phyloP scores from a whole-genome alignment of 768 basidiomycete genomes.

The Xerocomellus amylosporus region DNA sequence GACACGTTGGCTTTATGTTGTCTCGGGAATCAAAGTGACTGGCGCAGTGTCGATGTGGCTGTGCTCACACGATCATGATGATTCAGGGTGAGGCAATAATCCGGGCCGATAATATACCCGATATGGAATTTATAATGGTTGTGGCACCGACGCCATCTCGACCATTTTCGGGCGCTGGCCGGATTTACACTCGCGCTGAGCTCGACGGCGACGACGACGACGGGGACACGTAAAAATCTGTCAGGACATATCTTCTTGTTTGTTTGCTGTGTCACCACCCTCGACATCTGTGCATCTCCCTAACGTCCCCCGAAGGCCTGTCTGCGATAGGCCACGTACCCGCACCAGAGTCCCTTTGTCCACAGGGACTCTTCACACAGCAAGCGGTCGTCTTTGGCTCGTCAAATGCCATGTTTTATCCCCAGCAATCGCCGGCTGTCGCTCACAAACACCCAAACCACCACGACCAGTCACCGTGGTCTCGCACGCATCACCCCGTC shows the following conservation, averaged over 20 bases:
- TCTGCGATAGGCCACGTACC: constrained; percentile 1
- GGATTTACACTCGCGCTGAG: constrained; percentile 16
- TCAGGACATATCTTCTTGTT: constrained; percentile 18
- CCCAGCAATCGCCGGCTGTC: constrained; percentile 81
- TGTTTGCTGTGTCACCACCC: constrained; percentile 4
- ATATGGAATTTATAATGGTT: constrained; percentile 8
- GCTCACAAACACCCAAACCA: constrained; percentile 71
- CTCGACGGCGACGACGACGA: constrained; percentile 16
- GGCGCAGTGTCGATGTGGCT: constrained; percentile 17
- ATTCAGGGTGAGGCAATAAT: background rate
- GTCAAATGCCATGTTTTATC: constrained; percentile 72
- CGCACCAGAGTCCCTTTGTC: constrained; percentile 10
- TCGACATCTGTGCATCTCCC: constrained; percentile 14
- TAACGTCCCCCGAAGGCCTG: background rate
- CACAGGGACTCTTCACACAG: constrained; percentile 2
- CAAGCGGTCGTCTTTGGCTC: constrained; percentile 4
- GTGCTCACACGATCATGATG: constrained; percentile 11
- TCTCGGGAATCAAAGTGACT: constrained; percentile 12
- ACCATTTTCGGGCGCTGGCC: constrained; percentile 30
- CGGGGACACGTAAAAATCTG: constrained; percentile 16
- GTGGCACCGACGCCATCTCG: constrained; percentile 12
- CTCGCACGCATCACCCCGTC: constrained; percentile 56
- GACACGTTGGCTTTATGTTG: constrained; percentile 1
- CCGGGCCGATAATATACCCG: constrained; percentile 15
- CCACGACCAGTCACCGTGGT: constrained; percentile 76